These are phyloP conservation scores for Fulvia fulva DNA, from an alignment of 2,329 filamentous ascomycete genomes.

Conservation along the genomic window DNA sequence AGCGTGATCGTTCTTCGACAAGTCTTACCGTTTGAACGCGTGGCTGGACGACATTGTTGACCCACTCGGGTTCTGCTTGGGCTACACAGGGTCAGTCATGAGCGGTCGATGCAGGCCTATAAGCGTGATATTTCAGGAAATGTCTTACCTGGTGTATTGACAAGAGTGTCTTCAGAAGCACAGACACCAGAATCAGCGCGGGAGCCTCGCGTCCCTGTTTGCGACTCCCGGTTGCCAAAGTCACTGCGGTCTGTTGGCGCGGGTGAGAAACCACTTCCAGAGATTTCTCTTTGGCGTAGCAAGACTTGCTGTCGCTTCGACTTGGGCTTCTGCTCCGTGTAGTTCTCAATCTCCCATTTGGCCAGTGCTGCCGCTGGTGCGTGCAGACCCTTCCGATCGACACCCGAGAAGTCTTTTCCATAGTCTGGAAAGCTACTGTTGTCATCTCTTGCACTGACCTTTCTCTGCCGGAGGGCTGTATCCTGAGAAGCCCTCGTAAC, in stretches of 20 bases:
- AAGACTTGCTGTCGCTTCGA: neutral
- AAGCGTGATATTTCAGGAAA: neutral
- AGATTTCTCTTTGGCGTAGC: neutral
- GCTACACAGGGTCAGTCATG: neutral
- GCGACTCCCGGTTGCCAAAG: neutral
- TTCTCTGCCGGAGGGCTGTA: neutral
- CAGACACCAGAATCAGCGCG: too few species aligned
- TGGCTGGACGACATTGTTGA: neutral
- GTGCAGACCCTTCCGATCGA: slow-evolving; percentile 15
- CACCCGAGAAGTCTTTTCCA: slow-evolving; percentile 7
- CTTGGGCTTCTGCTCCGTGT: neutral
- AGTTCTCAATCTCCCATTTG: slow-evolving; percentile 9
- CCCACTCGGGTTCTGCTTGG: neutral
- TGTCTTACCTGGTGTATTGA: neutral
- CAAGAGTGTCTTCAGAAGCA: neutral
- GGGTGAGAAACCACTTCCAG: neutral
- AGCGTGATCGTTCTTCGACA: neutral
- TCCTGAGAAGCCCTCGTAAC: neutral
- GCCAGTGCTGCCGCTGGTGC: slow-evolving; percentile 9
- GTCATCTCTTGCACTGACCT: neutral
- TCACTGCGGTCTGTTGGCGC: neutral
- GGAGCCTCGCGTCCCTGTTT: neutral
- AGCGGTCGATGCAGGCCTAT: neutral
- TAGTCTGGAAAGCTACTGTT: slow-evolving; percentile 4
- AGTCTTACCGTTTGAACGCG: neutral